These are phyloP conservation scores for Pneumocystis carinii DNA, from an alignment of 1,139 yeast species.

Conservation along the genomic window DNA sequence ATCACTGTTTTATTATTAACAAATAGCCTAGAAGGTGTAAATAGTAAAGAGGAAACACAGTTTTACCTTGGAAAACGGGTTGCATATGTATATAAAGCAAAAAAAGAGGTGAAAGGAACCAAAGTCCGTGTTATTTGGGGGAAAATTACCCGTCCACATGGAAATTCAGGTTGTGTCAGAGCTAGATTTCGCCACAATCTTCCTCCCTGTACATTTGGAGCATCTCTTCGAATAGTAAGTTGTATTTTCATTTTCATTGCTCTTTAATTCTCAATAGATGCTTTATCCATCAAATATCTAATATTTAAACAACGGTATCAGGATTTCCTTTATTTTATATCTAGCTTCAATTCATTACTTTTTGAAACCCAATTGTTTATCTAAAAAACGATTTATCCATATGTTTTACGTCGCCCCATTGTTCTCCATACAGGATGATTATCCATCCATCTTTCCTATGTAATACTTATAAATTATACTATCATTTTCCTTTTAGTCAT, in stretches of 20 bases:
- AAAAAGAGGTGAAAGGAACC: slow-evolving; percentile 95
- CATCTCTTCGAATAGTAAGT: slow-evolving; percentile 92
- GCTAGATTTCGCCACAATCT: slow-evolving; percentile 98
- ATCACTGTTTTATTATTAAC: background rate
- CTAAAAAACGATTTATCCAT: background rate
- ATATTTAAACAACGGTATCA: background rate
- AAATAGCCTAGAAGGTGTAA: slow-evolving; percentile 49
- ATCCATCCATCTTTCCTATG: background rate
- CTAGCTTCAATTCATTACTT: background rate
- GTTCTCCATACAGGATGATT: background rate
- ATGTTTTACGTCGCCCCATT: background rate
- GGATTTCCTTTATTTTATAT: background rate
- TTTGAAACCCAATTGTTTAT: background rate
- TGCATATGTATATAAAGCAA: slow-evolving; percentile 98
- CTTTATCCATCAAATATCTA: slow-evolving; percentile 99
- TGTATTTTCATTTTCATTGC: background rate
- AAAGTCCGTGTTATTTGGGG: slow-evolving; percentile 99
- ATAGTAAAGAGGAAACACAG: slow-evolving; percentile 82
- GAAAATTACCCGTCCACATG: slow-evolving; percentile 92
- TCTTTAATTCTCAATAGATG: slow-evolving; percentile 3
- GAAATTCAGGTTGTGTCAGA: slow-evolving; percentile 96
- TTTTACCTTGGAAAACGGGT: slow-evolving; percentile 99
- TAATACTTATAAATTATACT: background rate
- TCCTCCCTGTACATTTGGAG: slow-evolving; percentile 99
- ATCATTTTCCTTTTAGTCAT: background rate